Evolutionary conservation across 306 rosid species (phyloP).

Genomic region (Pueraria montana): DNA sequence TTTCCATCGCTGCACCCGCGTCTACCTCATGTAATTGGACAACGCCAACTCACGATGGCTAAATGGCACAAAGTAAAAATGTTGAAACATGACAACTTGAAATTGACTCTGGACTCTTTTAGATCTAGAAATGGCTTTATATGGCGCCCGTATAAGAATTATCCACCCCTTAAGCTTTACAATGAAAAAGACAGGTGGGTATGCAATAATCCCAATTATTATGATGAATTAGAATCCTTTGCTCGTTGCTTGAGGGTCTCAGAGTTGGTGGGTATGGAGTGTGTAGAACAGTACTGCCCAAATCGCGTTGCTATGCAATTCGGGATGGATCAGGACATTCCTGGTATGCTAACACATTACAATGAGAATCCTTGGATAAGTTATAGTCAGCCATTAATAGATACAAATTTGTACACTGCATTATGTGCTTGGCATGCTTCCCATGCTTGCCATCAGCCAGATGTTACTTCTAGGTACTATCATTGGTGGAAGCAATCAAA

Average conservation of each 20-base stretch:
- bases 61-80: conserved; percentile 48
- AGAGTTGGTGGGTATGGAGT: conserved; percentile 55
- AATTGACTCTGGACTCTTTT: conserved; percentile 16
- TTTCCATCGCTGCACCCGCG: conserved; percentile 45
- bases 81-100: neutral
- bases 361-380: conserved; percentile 32
- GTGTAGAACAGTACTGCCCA: conserved; percentile 56
- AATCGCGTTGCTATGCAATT: conserved; percentile 75
- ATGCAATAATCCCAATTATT: conserved; percentile 23
- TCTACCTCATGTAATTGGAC: neutral
- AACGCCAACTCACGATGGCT: conserved; percentile 46
- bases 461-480: conserved; percentile 50
- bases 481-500: conserved; percentile 58
- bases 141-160: conserved; percentile 64
- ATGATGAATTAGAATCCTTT: conserved; percentile 45
- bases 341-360: conserved; percentile 29
- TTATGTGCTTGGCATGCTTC: too few relatives aligned
- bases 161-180: conserved; percentile 32
- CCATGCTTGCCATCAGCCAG: conserved; percentile 38
- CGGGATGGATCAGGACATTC: conserved; percentile 75
- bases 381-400: conserved; percentile 26
- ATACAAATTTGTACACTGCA: conserved; percentile 26
- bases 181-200: conserved; percentile 31
- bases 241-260: conserved; percentile 53
- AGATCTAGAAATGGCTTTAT: conserved; percentile 46